Base-by-base conservation (phyloP, 2,329 filamentous ascomycete species). In the Fusarium anguioides region DNA sequence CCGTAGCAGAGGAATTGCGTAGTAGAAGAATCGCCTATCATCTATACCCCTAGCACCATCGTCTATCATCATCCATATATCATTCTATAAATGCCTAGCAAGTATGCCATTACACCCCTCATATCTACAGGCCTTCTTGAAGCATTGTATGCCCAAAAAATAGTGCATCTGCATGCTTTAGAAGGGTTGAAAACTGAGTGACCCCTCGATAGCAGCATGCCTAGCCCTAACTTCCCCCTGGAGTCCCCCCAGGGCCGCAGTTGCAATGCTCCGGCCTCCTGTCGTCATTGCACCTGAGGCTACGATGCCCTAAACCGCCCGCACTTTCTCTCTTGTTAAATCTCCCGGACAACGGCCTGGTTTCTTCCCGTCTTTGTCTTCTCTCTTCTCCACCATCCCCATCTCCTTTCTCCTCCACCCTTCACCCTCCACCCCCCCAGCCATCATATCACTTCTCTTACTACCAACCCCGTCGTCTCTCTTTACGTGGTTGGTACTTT, bases 101-200 rank as follows among this genome's bases (percentile, higher is more conserved):
- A 8, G n/a, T n/a, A n/a, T n/a, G n/a, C n/a, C n/a, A n/a, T n/a
- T n/a, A n/a, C n/a, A n/a, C n/a, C n/a, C 3, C 5, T 3, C 12
- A 7, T 3, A 37, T 39, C 14, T 18, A 24, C 4, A 27, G 8
- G 8, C 1, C 7, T 15, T 15, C 7, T 0, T 8, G 0, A 24
- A 20, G 4, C 9, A n/a, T 6, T 12, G 1, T 4, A 15, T 8
- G 5, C 14, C 2, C 18, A 2, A 4, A 42, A 36, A n/a, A 0
- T 0, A 3, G 6, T 11, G 4, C 4, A 12, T 9, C 6, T 2
- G 4, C 4, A 12, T 18, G 14, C 2, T 18, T 11, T 11, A 5
- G 12, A 37, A 36, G 5, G 12, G 26, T 15, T 35, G 31, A 0
- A 18, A 45, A 11, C 36, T 17, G 3, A 21, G 20, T 20, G 12